A percentile compares a stretch with the other conserved stretches of the same genome.
phyloP scores from a whole-genome alignment of 1,139 yeast genomes.

The Candida anutae region DNA sequence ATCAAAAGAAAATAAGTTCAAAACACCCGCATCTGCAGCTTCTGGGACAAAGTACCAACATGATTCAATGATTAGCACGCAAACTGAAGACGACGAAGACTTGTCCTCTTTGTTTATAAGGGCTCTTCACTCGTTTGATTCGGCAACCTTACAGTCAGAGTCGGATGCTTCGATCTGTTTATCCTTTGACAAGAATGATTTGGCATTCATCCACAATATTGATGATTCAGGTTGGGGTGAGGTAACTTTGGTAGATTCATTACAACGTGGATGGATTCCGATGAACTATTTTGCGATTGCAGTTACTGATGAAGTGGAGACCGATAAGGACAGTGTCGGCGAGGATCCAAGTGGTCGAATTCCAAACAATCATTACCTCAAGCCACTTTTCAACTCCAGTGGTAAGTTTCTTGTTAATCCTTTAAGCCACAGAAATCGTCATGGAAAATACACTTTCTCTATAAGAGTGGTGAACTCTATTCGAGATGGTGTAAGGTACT shows the following conservation, averaged over 20 bases:
- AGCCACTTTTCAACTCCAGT: constrained; percentile 60
- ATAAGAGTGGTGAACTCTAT: constrained; percentile 38
- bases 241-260: constrained; percentile 65
- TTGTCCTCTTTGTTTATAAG: constrained; percentile 42
- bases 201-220: constrained; percentile 80
- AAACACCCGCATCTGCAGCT: constrained; percentile 2
- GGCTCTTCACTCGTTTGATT: constrained; percentile 76
- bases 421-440: constrained; percentile 37
- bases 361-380: constrained; percentile 41
- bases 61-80: background rate
- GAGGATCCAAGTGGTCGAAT: constrained; percentile 16
- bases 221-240: constrained; percentile 99
- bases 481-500: constrained; percentile 74
- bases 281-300: constrained; percentile 78
- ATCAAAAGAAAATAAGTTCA: background rate
- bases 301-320: constrained; percentile 26
- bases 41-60: background rate
- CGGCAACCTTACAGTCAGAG: constrained; percentile 54
- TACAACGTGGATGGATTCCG: constrained; percentile 93
- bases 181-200: constrained; percentile 70
- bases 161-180: constrained; percentile 75
- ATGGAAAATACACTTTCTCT: constrained; percentile 40
- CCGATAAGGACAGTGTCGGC: constrained; percentile 5
- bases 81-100: constrained; percentile 24
- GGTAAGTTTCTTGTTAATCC: constrained; percentile 74